Base-by-base conservation (phyloP, 2,329 filamentous ascomycete genomes). In the Coniochaeta pulveracea region DNA sequence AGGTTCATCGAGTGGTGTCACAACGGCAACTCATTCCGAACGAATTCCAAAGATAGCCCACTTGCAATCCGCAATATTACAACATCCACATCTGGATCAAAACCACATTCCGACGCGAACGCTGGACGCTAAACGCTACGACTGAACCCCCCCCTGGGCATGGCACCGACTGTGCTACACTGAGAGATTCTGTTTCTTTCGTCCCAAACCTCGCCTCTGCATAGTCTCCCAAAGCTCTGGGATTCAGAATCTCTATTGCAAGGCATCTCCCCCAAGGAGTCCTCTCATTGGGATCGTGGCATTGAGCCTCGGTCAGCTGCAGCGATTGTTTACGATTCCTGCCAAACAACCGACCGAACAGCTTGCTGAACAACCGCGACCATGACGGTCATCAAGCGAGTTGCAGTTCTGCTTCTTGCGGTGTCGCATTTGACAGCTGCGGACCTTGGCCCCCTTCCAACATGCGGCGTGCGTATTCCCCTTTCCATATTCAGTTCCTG, bases 381-480 rank as follows among this genome's bases (percentile, higher is more conserved):
- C 19, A 33, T 33, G 30, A 7, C 11, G 7, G 19, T 12, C 5
- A 9, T 25, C 15, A 23, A 33, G 22, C 19, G 25, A 19, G 17
- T 15, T n/a, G 9, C 19, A 11, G 30, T 25, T 10, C 21, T 33
- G 12, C 30, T 33, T 17, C 16, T 33, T 12, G 30, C 21, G 15
- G 30, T 19, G 14, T 33, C 19, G 21, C 10, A 14, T 24, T 19
- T 18, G 30, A 9, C 21, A 17, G 30, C 19, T 7, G 16, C 23
- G 16, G 30, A 33, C n/a, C 12, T 33, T 16, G 19, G 12, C 5
- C 17, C 30, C 14, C 30, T 33, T 3, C 30, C 30, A 25, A 22
- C 7, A 10, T 33, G 30, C 15, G 30, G 30, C 18, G 30, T 33
- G 16, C 23, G 30, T 33, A 5, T 24, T 23, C 14, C 14, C 24